Conservation (phyloP, 768 basidiomycete genomes). For the Lactarius indigo region DNA sequence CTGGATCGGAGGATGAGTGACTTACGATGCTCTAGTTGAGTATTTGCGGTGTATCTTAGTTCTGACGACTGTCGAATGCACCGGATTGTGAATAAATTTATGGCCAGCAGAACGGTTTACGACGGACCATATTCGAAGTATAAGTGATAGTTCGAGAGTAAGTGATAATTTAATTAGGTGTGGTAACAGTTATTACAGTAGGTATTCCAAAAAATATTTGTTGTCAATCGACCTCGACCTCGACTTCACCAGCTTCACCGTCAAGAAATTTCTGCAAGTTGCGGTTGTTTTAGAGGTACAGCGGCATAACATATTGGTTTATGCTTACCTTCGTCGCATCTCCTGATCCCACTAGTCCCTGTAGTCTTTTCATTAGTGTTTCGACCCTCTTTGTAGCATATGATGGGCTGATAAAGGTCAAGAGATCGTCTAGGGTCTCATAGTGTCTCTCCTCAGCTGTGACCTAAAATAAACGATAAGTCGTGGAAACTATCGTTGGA, state of each 20-base stretch:
- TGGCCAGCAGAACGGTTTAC: constrained; percentile 16
- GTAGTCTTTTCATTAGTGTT: constrained; percentile 10
- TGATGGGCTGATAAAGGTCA: constrained; percentile 13
- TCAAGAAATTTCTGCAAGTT: not conserved
- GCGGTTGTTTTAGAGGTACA: not conserved
- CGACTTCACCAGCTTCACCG: too few species aligned
- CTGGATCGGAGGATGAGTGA: constrained; percentile 24
- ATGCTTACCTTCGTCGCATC: not conserved
- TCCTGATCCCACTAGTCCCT: not conserved
- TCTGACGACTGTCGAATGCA: constrained; percentile 67
- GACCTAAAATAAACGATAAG: constrained; percentile 11
- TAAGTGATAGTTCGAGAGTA: not conserved
- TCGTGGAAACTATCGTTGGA: not conserved
- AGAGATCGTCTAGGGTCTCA: constrained; percentile 25
- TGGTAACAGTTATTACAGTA: not conserved
- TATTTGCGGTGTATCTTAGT: constrained; percentile 92
- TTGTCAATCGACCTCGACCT: not conserved
- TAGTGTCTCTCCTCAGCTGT: constrained; percentile 6
- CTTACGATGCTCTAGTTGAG: constrained; percentile 91
- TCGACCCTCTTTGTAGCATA: constrained; percentile 14
- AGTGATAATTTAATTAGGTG: not conserved
- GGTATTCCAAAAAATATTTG: constrained; percentile 6
- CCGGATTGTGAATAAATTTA: not conserved
- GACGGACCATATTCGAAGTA: constrained; percentile 19
- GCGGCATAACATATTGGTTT: not conserved